Evolutionary conservation across 192 early-diverging fungal species (phyloP).

Genomic region (Linnemannia zychae): DNA sequence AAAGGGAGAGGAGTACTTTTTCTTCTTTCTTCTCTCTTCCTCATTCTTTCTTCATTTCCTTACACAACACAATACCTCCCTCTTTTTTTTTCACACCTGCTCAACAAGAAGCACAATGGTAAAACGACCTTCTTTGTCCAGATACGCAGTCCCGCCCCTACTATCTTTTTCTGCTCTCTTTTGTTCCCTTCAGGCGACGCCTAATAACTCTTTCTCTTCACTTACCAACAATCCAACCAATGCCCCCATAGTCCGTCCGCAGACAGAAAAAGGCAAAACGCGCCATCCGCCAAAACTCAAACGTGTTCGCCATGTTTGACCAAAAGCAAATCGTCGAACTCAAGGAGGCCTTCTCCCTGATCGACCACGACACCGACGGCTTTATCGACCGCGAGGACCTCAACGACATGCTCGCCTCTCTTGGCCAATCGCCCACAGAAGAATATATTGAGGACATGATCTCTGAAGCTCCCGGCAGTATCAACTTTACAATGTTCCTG

Average conservation of each 20-base stretch:
- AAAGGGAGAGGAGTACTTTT: background rate
- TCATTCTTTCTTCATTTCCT: background rate
- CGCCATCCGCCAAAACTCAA: constrained; percentile 93
- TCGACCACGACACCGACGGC: constrained; percentile 94
- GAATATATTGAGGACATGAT: constrained; percentile 93
- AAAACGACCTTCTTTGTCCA: background rate
- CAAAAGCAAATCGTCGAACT: constrained; percentile 96
- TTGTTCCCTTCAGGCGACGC: background rate
- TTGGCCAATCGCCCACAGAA: constrained; percentile 70
- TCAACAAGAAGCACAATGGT: constrained; percentile 11
- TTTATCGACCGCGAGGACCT: constrained; percentile 95
- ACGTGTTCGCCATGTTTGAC: constrained; percentile 98
- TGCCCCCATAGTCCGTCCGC: constrained; percentile 42
- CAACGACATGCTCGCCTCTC: constrained; percentile 71
- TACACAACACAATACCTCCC: background rate
- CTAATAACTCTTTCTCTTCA: background rate
- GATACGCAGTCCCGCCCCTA: background rate
- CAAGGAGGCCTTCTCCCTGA: constrained; percentile 96
- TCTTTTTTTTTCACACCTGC: background rate
- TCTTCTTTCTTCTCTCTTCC: background rate
- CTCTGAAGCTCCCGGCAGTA: constrained; percentile 85
- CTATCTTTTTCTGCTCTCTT: background rate
- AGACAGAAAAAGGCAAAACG: constrained; percentile 86
- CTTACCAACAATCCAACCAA: background rate
- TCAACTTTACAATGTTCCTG: constrained; percentile 98